Evolutionary conservation across 2,329 filamentous ascomycete genomes (phyloP).

Genomic region (Eutypella sp.): DNA sequence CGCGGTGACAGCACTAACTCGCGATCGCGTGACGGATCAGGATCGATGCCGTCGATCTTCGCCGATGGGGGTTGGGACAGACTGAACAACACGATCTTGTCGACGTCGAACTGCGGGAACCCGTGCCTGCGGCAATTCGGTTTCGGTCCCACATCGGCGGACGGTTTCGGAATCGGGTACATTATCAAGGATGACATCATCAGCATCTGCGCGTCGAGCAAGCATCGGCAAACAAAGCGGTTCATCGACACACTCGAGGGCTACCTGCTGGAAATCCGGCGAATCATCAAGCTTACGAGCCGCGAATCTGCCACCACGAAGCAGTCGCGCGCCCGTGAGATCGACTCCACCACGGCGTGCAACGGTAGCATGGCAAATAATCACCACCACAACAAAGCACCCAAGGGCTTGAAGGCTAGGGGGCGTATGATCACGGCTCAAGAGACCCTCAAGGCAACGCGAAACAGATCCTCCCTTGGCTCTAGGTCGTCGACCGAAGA

Average conservation of each 20-base stretch:
- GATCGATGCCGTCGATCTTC: constrained; percentile 72
- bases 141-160: constrained; percentile 88
- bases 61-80: constrained; percentile 89
- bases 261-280: constrained; percentile 86
- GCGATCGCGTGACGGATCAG: constrained; percentile 34
- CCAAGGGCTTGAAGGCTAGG: constrained; percentile 59
- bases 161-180: constrained; percentile 96
- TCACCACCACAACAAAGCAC: constrained; percentile 27
- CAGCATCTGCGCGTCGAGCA: constrained; percentile 86
- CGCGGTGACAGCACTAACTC: constrained; percentile 53
- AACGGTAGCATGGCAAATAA: too few species aligned
- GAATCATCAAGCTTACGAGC: constrained; percentile 68
- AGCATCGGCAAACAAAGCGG: constrained; percentile 87
- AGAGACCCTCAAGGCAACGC: constrained; percentile 35
- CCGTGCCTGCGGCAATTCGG: constrained; percentile 92
- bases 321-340: constrained; percentile 49
- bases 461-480: constrained; percentile 38
- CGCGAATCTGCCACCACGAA: constrained; percentile 37
- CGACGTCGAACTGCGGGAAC: constrained; percentile 98
- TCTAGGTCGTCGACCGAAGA: constrained; percentile 62
- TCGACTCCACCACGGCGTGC: constrained; percentile 36
- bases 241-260: constrained; percentile 86
- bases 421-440: constrained; percentile 66
- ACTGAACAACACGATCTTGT: constrained; percentile 89
- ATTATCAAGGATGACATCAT: constrained; percentile 96